These are phyloP conservation scores for Penicillium diatomitis DNA, from an alignment of 495 filamentous ascomycete genomes.

Conservation along the genomic window DNA sequence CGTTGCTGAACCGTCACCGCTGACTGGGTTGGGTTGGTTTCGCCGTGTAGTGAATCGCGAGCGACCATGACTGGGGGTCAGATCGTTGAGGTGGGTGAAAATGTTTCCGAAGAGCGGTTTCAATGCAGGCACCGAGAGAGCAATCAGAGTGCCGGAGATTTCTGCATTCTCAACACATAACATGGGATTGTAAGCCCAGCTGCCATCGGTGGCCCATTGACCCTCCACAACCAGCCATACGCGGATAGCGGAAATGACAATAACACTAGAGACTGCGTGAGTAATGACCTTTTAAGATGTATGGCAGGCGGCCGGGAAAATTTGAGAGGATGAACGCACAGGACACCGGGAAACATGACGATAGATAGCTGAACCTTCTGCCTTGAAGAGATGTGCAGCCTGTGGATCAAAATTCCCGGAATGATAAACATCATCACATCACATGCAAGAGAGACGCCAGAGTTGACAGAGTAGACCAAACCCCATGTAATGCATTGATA, in stretches of 20 bases:
- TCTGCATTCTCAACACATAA: slow-evolving; percentile 36
- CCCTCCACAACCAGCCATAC: slow-evolving; percentile 33
- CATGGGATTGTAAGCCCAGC: slow-evolving; percentile 39
- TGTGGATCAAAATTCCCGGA: slow-evolving; percentile 30
- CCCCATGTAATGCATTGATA: slow-evolving; percentile 37
- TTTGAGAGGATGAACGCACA: slow-evolving; percentile 19
- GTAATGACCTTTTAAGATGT: slow-evolving; percentile 1
- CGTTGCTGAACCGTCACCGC: slow-evolving; percentile 5
- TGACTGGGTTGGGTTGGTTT: slow-evolving; percentile 13
- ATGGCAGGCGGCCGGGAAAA: too few species aligned
- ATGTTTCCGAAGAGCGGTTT: slow-evolving; percentile 32
- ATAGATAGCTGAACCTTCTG: slow-evolving; percentile 30
- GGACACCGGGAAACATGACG: slow-evolving; percentile 36
- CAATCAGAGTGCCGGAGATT: slow-evolving; percentile 34
- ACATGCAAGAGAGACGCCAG: slow-evolving; percentile 30
- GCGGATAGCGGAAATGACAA: slow-evolving; percentile 32
- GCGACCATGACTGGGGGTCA: slow-evolving; percentile 17
- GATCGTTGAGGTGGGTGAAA: slow-evolving; percentile 17
- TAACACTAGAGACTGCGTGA: slow-evolving; percentile 18
- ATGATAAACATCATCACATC: slow-evolving; percentile 37
- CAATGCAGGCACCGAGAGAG: slow-evolving; percentile 36
- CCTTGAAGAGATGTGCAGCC: slow-evolving; percentile 23
- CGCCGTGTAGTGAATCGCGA: slow-evolving; percentile 11
- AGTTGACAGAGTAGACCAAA: slow-evolving; percentile 36
- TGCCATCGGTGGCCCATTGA: slow-evolving; percentile 30